Percentiles rank a stretch among this genome's conserved stretches.
Evolutionary conservation across 331 rosid species (phyloP).

Genomic region (Prunus yedoensis): DNA sequence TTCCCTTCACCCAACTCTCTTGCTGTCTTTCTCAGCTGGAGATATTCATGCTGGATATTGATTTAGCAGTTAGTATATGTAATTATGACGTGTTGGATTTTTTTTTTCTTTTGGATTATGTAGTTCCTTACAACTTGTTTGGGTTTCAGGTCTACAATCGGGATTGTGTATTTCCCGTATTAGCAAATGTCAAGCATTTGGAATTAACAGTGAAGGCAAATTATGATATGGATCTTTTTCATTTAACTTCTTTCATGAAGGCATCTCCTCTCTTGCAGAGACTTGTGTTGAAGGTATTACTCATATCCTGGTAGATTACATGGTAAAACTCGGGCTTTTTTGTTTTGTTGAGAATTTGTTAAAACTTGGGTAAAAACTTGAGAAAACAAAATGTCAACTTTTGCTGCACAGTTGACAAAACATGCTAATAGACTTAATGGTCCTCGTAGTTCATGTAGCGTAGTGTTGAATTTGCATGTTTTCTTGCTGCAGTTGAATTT

Average conservation of each 20-base stretch:
- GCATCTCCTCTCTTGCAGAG: neutral
- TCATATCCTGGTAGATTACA: neutral
- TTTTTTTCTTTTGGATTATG: neutral
- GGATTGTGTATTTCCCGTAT: neutral
- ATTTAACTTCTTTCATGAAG: neutral
- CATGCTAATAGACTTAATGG: no score
- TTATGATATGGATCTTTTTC: no score
- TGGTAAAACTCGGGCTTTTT: no score
- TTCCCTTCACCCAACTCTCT: neutral
- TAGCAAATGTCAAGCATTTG: neutral
- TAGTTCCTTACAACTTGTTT: neutral
- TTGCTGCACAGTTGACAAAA: no score
- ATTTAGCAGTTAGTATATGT: neutral
- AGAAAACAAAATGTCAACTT: no score
- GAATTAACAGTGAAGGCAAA: neutral
- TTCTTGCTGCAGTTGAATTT: neutral
- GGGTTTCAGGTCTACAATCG: no score
- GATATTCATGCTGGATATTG: neutral
- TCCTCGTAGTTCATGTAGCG: no score
- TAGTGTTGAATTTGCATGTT: neutral
- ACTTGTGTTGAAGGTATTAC: neutral
- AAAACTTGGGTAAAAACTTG: neutral
- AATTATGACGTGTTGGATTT: neutral
- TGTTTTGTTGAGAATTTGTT: neutral
- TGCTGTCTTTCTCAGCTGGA: neutral